A percentile compares a stretch with the other conserved stretches of the same genome.
Conservation (phyloP, 306 rosid genomes). For the Lagenaria siceraria region DNA sequence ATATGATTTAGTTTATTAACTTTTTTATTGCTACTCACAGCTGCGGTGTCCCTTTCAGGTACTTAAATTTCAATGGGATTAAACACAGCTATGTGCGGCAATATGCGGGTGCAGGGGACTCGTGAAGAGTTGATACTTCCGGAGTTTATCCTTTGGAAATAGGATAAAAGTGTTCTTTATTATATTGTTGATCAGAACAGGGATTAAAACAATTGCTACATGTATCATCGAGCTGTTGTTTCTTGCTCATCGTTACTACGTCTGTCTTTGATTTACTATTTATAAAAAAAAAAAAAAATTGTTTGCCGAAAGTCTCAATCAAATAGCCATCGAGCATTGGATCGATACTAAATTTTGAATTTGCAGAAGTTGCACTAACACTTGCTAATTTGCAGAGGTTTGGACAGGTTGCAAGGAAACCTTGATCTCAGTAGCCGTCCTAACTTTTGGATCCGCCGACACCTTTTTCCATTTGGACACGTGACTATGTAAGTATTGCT, state of each 20-base stretch:
- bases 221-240: not conserved
- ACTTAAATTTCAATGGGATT: constrained; percentile 2
- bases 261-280: not conserved
- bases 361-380: not conserved
- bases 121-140: constrained; percentile 3
- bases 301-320: not conserved
- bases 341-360: not conserved
- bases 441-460: not conserved
- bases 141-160: constrained; percentile 1
- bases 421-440: not conserved
- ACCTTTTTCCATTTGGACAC: not conserved
- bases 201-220: not conserved
- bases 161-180: not conserved
- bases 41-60: not conserved
- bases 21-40: constrained; percentile 1
- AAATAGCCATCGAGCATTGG: not conserved
- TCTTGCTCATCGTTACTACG: not conserved
- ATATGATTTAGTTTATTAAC: not conserved
- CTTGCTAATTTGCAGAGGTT: not conserved
- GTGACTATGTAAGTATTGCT: not conserved
- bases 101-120: not conserved
- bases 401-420: not conserved
- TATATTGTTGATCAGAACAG: not conserved
- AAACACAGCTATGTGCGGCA: not conserved
- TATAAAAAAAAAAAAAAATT: not conserved